These are phyloP conservation scores for Coffea humblotiana DNA, from an alignment of 305 asterid species.

Conservation along the genomic window DNA sequence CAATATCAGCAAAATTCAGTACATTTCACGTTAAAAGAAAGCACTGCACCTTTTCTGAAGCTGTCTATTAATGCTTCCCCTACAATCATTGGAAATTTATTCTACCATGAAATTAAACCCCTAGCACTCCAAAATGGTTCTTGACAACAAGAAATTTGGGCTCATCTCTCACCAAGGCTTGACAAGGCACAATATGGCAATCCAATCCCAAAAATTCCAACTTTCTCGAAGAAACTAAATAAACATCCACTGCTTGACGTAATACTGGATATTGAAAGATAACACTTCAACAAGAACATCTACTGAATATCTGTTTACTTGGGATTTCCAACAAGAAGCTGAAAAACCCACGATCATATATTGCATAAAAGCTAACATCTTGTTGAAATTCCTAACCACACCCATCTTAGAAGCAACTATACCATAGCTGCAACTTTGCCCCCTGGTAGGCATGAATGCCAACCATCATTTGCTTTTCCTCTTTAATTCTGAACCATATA, in stretches of 20 bases:
- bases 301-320: too few species aligned
- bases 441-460: not conserved
- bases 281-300: not conserved
- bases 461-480: not conserved
- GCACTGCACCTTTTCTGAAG: not conserved
- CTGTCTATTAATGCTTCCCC: not conserved
- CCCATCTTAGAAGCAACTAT: not conserved
- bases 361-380: not conserved
- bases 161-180: not conserved
- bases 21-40: not conserved
- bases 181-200: not conserved
- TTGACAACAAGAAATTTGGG: not conserved
- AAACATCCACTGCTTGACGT: not conserved
- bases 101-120: not conserved
- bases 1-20: not conserved
- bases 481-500: not conserved
- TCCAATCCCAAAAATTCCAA: too few species aligned
- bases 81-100: not conserved
- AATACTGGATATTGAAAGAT: too few species aligned
- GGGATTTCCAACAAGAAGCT: too few species aligned
- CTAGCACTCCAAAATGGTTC: not conserved
- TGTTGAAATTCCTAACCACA: not conserved
- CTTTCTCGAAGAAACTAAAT: too few species aligned
- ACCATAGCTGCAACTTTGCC: not conserved
- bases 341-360: not conserved